These are phyloP conservation scores for Colletotrichum sp. DNA, from an alignment of 2,329 filamentous ascomycete genomes.

Conservation along the genomic window DNA sequence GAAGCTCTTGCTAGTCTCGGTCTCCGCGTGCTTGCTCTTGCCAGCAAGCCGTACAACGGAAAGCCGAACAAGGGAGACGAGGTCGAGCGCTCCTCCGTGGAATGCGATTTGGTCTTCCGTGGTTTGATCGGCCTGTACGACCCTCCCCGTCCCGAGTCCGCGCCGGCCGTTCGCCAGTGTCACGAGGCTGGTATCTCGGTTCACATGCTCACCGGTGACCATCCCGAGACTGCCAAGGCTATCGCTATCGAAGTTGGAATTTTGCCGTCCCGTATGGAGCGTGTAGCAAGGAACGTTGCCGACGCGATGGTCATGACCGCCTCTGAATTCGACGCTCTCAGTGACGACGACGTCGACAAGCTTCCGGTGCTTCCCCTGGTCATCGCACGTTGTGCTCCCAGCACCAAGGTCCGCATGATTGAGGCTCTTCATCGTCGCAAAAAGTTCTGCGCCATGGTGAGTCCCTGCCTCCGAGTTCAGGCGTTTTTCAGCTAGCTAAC, in stretches of 20 bases:
- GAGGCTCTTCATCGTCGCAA: conserved; percentile 68
- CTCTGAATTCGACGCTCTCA: conserved; percentile 63
- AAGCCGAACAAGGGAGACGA: neutral
- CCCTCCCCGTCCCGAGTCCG: conserved; percentile 67
- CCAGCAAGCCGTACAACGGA: conserved; percentile 45
- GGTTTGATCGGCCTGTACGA: conserved; percentile 44
- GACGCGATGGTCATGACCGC: conserved; percentile 65
- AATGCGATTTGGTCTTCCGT: conserved; percentile 15
- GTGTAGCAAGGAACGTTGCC: conserved; percentile 51
- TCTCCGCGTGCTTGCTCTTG: conserved; percentile 71
- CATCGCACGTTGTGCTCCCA: conserved; percentile 67
- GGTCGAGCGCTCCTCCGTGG: neutral
- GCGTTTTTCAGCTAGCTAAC: neutral
- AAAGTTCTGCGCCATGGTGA: conserved; percentile 60
- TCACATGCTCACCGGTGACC: conserved; percentile 68
- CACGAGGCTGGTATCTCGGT: conserved; percentile 62
- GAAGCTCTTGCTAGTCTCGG: conserved; percentile 66
- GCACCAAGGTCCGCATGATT: conserved; percentile 69
- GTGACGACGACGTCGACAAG: conserved; percentile 62
- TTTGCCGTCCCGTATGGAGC: conserved; percentile 49
- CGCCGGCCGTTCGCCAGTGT: conserved; percentile 55
- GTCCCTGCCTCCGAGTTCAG: neutral
- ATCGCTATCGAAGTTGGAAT: conserved; percentile 66
- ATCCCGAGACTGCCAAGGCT: conserved; percentile 61
- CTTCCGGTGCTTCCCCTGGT: conserved; percentile 66